Evolutionary conservation across 768 basidiomycete species (phyloP).

Genomic region (Amanita muscaria): DNA sequence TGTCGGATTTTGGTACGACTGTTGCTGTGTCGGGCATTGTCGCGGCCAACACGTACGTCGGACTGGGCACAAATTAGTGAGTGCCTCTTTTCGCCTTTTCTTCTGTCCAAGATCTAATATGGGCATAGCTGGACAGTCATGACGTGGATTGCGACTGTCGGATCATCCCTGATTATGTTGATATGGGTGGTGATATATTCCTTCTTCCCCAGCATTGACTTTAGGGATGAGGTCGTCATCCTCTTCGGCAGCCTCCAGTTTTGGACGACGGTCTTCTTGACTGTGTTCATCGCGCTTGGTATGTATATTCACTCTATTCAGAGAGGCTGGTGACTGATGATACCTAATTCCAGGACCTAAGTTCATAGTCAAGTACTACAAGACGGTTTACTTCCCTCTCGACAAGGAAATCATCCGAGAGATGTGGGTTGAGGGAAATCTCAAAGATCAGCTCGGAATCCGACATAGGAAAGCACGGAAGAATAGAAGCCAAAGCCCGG

Average conservation of each 20-base stretch:
- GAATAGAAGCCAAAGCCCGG: conserved; percentile 17
- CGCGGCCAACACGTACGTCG: conserved; percentile 84
- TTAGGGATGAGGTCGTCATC: conserved; percentile 61
- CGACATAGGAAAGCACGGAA: conserved; percentile 49
- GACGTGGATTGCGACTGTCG: conserved; percentile 75
- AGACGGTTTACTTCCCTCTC: conserved; percentile 62
- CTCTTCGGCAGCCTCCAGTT: conserved; percentile 76
- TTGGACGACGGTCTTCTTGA: conserved; percentile 71
- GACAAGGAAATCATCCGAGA: conserved; percentile 92
- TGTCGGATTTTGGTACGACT: conserved; percentile 89
- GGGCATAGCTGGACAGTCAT: conserved; percentile 66
- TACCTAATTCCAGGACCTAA: conserved; percentile 53
- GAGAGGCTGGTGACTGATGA: neutral
- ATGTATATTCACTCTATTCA: conserved; percentile 14
- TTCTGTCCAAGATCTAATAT: conserved; percentile 13
- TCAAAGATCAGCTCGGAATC: conserved; percentile 76
- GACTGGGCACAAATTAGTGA: conserved; percentile 83
- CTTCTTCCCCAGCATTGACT: conserved; percentile 63
- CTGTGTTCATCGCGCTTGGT: conserved; percentile 68
- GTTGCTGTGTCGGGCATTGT: conserved; percentile 83
- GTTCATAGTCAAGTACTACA: conserved; percentile 67
- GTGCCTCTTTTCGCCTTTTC: conserved; percentile 26
- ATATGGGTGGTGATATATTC: conserved; percentile 89
- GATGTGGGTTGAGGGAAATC: conserved; percentile 77
- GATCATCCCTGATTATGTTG: conserved; percentile 74